Base-by-base conservation (phyloP, 139 green algal species). In the Chlorella sp. region DNA sequence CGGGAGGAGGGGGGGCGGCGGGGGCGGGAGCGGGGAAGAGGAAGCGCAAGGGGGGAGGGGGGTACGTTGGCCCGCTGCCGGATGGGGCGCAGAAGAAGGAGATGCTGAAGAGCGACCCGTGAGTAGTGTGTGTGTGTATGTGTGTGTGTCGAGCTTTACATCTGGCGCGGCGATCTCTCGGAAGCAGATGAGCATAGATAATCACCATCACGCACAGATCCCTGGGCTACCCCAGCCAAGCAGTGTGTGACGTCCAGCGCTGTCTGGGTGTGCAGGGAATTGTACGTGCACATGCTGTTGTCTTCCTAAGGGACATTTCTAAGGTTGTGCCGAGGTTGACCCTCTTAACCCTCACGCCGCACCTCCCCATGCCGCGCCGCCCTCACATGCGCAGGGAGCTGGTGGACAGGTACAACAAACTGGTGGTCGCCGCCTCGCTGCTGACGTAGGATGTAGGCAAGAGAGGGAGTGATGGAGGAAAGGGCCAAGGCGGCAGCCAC, bases 371-470 rank as follows among this genome's bases (percentile, higher is more conserved):
- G 42, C 42, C 17, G 32, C 30, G 3, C 31, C 49, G n/a, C n/a
- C n/a, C n/a, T n/a, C n/a, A n/a, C n/a, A n/a, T n/a, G n/a, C 61
- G 59, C 72, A 79, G 65, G 5, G 74, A 79, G 30, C 22, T 71
- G 20, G 49, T 23, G 24, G 74, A 79, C 49, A 4, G 70, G 36
- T 74, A 74, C 49, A 64, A 79, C 26, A 66, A 42, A 1, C 66
- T 79, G 29, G 74, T 79, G 49, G 34, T 50, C 4, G 65, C 65
- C 2, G 36, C 50, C 31, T 66, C 66, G 3, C 29, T 71, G 22
- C 31, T 79, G 24, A 50, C 29, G n/a, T 66, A 79, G 5, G 35
- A 70, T 29, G 74, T 74, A 34, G 74, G 74, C 49, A 74, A 66
- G 65, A n/a, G n/a, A n/a, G n/a, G n/a, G n/a, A n/a, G n/a, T n/a